Base-by-base conservation (phyloP, 208 protist genomes). In the Trypanosoma boissoni region DNA sequence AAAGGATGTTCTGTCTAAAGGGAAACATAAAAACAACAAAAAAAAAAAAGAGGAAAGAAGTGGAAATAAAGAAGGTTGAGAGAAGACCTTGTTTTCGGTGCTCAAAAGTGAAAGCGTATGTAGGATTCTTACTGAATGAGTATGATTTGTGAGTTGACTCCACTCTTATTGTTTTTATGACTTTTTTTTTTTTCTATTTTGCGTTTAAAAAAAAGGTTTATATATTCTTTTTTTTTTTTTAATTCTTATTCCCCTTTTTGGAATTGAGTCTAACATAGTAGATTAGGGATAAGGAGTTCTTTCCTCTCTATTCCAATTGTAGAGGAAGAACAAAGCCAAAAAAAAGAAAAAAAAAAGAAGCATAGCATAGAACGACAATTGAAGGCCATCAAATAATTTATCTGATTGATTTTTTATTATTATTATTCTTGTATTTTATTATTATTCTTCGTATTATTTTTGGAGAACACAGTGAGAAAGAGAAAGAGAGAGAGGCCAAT, bases 371-470 rank as follows among this genome's bases (percentile, higher is more conserved):
- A 39, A 12, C 34, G 12, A 6, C 34, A 39, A 39, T 39, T 39
- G 34, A 12, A 39, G 34, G 6, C 8, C 6, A 39, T 39, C 2
- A 54, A 2, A 31, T n/a, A 41, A 5, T 39, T 23, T 37, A 24
- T 54, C 39, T 21, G 1, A 5, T 4, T 6, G 12, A 3, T 10
- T 20, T 54, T 26, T 8, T 7, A 9, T 45, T 41, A 41, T 41
- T 41, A 8, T 14, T 41, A 41, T 48, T 21, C n/a, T 48, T 24
- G 20, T 48, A 8, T 49, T 28, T 5, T 24, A 37, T 49, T 21
- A 18, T 48, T 59, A 8, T 55, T 49, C 32, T 36, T 46, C 34
- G 7, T 66, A 34, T 64, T 34, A 45, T 57, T 36, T 68, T 58
- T 57, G 16, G 43, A 20, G n/a, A 41, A 2, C 9, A n/a, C 16